A percentile compares a stretch with the other conserved stretches of the same genome.
Evolutionary conservation across 805 yeast species (phyloP).

Genomic region (Candida nonsorbophila): DNA sequence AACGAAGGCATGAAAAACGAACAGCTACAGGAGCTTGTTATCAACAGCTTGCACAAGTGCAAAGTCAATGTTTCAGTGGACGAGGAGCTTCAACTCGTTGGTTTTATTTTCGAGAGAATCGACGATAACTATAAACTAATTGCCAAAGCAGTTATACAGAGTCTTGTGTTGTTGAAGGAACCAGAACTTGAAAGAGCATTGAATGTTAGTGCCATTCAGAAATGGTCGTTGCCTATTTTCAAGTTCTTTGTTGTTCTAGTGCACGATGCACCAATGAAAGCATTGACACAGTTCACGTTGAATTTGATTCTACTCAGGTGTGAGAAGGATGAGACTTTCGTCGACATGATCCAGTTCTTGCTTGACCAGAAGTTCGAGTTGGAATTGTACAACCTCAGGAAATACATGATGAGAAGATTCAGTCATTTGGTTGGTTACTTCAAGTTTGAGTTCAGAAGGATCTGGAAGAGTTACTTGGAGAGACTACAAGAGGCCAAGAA

Average conservation of each 20-base stretch:
- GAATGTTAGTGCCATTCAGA: conserved; percentile 12
- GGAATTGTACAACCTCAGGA: conserved; percentile 14
- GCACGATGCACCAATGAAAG: conserved; percentile 29
- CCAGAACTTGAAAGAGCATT: conserved; percentile 20
- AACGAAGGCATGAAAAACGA: too few species aligned
- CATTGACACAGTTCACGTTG: conserved; percentile 20
- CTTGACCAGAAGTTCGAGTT: conserved; percentile 17
- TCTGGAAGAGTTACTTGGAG: conserved; percentile 5
- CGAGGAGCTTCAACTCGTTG: conserved; percentile 16
- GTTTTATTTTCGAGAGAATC: conserved; percentile 12
- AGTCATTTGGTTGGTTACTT: neutral
- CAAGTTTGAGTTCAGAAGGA: conserved; percentile 3
- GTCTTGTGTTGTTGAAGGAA: conserved; percentile 13
- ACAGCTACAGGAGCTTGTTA: conserved; percentile 10
- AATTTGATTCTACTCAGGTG: conserved; percentile 14
- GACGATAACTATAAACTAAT: conserved; percentile 16
- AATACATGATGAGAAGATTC: conserved; percentile 4
- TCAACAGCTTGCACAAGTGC: conserved; percentile 13
- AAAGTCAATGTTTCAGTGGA: conserved; percentile 11
- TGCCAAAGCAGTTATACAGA: conserved; percentile 30
- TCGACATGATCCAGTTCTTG: conserved; percentile 17
- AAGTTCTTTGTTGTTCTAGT: conserved; percentile 26
- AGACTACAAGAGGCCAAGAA: conserved; percentile 1
- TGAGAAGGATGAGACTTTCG: conserved; percentile 11
- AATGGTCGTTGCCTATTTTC: conserved; percentile 27